Evolutionary conservation across 2,329 filamentous ascomycete species (phyloP).

Genomic region (Thelonectria discophora): DNA sequence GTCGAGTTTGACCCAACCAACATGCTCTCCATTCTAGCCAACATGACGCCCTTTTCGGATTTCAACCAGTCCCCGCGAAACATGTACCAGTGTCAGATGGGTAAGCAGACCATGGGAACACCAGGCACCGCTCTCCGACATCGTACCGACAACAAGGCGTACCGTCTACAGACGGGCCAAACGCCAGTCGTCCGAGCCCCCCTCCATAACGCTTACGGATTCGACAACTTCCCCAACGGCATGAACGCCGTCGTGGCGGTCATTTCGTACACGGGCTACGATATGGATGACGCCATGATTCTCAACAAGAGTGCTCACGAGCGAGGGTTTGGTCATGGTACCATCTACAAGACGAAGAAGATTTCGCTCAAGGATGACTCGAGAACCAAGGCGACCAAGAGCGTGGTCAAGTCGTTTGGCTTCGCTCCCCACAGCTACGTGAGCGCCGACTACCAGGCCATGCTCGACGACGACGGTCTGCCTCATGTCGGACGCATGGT

Average conservation of each 20-base stretch:
- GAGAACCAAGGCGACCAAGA: slow-evolving; percentile 70
- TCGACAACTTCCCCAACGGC: slow-evolving; percentile 98
- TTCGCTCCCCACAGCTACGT: slow-evolving; percentile 83
- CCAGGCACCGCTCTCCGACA: slow-evolving; percentile 85
- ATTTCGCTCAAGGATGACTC: slow-evolving; percentile 84
- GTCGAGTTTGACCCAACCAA: slow-evolving; percentile 95
- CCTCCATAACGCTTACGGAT: slow-evolving; percentile 92
- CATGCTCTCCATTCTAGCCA: slow-evolving; percentile 95
- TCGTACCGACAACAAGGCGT: slow-evolving; percentile 97
- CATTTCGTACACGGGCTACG: slow-evolving; percentile 98
- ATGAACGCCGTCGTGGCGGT: slow-evolving; percentile 96
- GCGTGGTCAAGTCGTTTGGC: slow-evolving; percentile 84
- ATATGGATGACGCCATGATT: slow-evolving; percentile 99
- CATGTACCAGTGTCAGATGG: slow-evolving; percentile 99
- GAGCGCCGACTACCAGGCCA: slow-evolving; percentile 73
- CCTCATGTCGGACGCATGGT: slow-evolving; percentile 82
- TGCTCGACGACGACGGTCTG: slow-evolving; percentile 87
- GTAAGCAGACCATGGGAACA: slow-evolving; percentile 99
- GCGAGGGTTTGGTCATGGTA: slow-evolving; percentile 92
- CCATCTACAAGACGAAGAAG: slow-evolving; percentile 98
- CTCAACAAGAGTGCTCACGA: slow-evolving; percentile 97
- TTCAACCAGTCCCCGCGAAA: slow-evolving; percentile 99
- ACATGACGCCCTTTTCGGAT: slow-evolving; percentile 98
- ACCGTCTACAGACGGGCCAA: slow-evolving; percentile 93
- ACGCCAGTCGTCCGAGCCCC: slow-evolving; percentile 92